Percentiles rank a stretch among this genome's conserved stretches.
These are phyloP conservation scores for Microbotryomycetes sp. DNA, from an alignment of 1,284 basidiomycete genomes.

Conservation along the genomic window DNA sequence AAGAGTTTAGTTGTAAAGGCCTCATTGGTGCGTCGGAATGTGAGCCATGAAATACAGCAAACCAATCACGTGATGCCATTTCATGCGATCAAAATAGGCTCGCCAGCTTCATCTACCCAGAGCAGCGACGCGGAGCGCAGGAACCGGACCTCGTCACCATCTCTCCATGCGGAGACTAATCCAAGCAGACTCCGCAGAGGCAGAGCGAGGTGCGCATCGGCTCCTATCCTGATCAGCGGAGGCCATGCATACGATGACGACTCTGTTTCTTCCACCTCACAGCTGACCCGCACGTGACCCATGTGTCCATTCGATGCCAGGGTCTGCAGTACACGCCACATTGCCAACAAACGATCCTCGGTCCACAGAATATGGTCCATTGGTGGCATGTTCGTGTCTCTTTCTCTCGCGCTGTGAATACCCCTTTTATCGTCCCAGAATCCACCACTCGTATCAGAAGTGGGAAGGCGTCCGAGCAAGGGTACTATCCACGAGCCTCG, in stretches of 20 bases:
- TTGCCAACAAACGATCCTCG: neutral
- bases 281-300: neutral
- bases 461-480: neutral
- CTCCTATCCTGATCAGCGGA: conserved; percentile 6
- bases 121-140: conserved; percentile 3
- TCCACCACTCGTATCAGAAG: neutral
- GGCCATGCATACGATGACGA: neutral
- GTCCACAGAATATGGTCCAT: neutral
- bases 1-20: no score
- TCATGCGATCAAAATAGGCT: conserved; percentile 11
- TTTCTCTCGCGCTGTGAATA: neutral
- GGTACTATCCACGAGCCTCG: neutral
- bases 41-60: no score
- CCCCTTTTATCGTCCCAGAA: neutral
- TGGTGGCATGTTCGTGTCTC: no score
- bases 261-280: neutral
- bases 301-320: neutral
- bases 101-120: conserved; percentile 21
- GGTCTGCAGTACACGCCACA: neutral
- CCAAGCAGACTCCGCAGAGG: conserved; percentile 7
- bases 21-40: no score
- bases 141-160: conserved; percentile 6
- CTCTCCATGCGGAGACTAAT: neutral
- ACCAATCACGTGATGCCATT: no score
- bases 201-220: conserved; percentile 19